Evolutionary conservation across 78 protist genomes (phyloP).

Genomic region (Neovahlkampfia damariscottae): DNA sequence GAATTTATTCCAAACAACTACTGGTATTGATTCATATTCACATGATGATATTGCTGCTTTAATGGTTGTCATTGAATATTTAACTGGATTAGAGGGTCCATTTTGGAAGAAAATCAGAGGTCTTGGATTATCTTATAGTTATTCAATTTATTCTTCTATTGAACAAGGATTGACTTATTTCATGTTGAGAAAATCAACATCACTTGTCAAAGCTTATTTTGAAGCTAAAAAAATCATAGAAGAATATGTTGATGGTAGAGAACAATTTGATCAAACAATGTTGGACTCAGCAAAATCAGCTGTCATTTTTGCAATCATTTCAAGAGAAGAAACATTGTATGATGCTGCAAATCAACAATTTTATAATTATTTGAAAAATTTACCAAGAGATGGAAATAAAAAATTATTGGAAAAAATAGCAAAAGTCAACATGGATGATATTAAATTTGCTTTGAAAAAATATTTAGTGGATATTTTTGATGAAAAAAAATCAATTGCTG

Average conservation of each 20-base stretch:
- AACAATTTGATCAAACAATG: neutral
- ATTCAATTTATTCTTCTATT: neutral
- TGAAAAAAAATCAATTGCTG: neutral
- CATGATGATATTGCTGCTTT: constrained; percentile 7
- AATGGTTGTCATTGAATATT: neutral
- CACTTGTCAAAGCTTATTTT: neutral
- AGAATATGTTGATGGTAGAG: neutral
- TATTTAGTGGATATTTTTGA: neutral
- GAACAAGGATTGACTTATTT: neutral
- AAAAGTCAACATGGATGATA: neutral
- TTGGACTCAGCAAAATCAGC: neutral
- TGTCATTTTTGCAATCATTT: neutral
- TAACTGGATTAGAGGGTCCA: constrained; percentile 30
- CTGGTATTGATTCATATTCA: neutral
- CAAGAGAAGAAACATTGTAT: neutral
- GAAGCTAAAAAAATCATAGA: neutral
- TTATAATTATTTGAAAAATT: neutral
- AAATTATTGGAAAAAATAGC: neutral
- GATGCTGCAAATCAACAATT: neutral
- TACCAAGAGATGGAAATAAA: neutral
- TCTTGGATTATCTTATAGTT: constrained; percentile 34
- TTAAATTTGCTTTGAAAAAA: neutral
- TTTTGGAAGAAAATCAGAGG: constrained; percentile 44
- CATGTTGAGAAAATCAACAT: neutral
- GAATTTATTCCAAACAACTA: neutral